These are phyloP conservation scores for Talaromyces albobiverticillius DNA, from an alignment of 2,329 filamentous ascomycete species.

Conservation along the genomic window DNA sequence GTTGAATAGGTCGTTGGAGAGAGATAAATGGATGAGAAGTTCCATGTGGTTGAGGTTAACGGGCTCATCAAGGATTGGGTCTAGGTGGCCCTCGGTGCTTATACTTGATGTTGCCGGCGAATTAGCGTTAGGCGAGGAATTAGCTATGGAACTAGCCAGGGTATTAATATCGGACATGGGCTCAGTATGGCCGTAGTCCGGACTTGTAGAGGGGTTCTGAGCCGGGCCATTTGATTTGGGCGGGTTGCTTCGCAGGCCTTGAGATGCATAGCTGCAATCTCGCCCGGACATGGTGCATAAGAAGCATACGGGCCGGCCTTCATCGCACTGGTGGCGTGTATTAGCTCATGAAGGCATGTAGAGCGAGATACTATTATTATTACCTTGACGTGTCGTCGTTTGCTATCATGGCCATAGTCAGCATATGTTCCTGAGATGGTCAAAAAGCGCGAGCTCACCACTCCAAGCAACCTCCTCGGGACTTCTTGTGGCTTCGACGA, in stretches of 20 bases:
- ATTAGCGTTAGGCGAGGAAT: neutral
- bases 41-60: slow-evolving; percentile 12
- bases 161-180: neutral
- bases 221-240: neutral
- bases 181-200: neutral
- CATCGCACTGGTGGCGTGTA: slow-evolving; percentile 5
- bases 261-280: slow-evolving; percentile 5
- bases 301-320: slow-evolving; percentile 8
- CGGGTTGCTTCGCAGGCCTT: neutral
- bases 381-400: slow-evolving; percentile 12
- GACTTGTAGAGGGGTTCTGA: neutral
- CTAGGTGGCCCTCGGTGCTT: neutral
- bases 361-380: neutral
- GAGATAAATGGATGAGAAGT: slow-evolving; percentile 1
- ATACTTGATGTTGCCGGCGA: neutral
- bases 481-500: slow-evolving; percentile 13
- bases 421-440: neutral
- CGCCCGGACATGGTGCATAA: slow-evolving; percentile 11
- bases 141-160: neutral
- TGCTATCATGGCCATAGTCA: slow-evolving; percentile 6
- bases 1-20: neutral
- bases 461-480: slow-evolving; percentile 9
- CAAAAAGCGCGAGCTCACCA: slow-evolving; percentile 3
- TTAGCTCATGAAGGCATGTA: neutral
- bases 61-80: neutral